These are phyloP conservation scores for Hypoxylon sp. DNA, from an alignment of 2,329 filamentous ascomycete genomes.

Conservation along the genomic window DNA sequence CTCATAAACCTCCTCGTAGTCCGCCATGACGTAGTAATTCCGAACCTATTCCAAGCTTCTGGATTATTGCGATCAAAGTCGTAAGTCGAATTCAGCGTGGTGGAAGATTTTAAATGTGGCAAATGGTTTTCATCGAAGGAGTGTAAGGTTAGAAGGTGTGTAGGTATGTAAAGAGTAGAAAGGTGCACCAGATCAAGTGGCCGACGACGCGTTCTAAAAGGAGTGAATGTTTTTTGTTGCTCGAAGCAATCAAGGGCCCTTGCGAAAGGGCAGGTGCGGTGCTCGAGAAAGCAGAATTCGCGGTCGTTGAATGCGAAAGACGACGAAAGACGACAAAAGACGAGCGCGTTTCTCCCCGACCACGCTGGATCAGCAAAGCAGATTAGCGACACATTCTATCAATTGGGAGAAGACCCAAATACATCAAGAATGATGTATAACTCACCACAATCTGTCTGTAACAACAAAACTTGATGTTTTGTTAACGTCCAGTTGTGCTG, in stretches of 20 bases:
- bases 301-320: not conserved
- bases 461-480: slow-evolving; percentile 29
- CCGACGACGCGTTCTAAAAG: not conserved
- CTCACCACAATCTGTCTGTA: slow-evolving; percentile 29
- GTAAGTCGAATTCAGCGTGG: not conserved
- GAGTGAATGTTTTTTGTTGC: not conserved
- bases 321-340: slow-evolving; percentile 4
- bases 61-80: slow-evolving; percentile 9
- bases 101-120: slow-evolving; percentile 4
- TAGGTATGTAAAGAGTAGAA: not conserved
- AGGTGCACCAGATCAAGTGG: not conserved
- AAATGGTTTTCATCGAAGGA: slow-evolving; percentile 19
- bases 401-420: not conserved
- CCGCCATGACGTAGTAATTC: slow-evolving; percentile 59
- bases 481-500: slow-evolving; percentile 11
- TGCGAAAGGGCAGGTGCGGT: not conserved
- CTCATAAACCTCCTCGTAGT: slow-evolving; percentile 67
- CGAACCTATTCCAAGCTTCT: not conserved
- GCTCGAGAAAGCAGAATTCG: not conserved
- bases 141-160: slow-evolving; percentile 2
- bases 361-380: slow-evolving; percentile 15
- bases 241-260: not conserved
- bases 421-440: slow-evolving; percentile 22
- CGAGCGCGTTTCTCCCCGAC: slow-evolving; percentile 19
- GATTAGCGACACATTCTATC: slow-evolving; percentile 11